phyloP scores from a whole-genome alignment of 106 monocot species.

The Allium sativum region DNA sequence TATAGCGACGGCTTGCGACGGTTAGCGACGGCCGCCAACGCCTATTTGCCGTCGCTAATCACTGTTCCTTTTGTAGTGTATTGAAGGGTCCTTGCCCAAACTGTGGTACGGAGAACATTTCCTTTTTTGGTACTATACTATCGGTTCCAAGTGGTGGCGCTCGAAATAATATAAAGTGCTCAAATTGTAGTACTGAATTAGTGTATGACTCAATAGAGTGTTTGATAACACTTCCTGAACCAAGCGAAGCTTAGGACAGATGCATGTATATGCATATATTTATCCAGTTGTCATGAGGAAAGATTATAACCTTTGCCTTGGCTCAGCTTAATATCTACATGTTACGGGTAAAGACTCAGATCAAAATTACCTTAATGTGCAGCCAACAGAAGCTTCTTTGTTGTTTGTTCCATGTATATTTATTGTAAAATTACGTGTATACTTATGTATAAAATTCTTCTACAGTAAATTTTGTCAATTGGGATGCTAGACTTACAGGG shows the following conservation, averaged over 20 bases:
- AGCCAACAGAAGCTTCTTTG: constrained; percentile 1
- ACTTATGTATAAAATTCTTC: background rate
- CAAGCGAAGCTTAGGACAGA: constrained; percentile 29
- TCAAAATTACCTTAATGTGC: background rate
- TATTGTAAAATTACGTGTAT: background rate
- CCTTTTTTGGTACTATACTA: constrained; percentile 89
- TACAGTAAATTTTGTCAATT: background rate
- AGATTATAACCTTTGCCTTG: background rate
- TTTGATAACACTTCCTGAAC: constrained; percentile 70
- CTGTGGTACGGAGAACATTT: constrained; percentile 86
- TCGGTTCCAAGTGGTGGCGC: constrained; percentile 65
- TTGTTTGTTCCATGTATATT: background rate
- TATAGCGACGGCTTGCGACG: too few species aligned
- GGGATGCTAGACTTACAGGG: background rate
- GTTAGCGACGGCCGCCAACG: too few species aligned
- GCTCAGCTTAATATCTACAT: background rate
- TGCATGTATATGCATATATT: too few species aligned
- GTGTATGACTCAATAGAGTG: constrained; percentile 41
- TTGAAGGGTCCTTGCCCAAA: constrained; percentile 88
- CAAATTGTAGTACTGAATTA: constrained; percentile 53
- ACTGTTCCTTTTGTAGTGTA: too few species aligned
- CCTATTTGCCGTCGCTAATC: too few species aligned
- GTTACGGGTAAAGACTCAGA: background rate
- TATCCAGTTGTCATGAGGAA: background rate
- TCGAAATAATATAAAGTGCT: constrained; percentile 64